Conservation (phyloP, 2,329 filamentous ascomycete genomes). For the Lecanoromycetidae sp. region DNA sequence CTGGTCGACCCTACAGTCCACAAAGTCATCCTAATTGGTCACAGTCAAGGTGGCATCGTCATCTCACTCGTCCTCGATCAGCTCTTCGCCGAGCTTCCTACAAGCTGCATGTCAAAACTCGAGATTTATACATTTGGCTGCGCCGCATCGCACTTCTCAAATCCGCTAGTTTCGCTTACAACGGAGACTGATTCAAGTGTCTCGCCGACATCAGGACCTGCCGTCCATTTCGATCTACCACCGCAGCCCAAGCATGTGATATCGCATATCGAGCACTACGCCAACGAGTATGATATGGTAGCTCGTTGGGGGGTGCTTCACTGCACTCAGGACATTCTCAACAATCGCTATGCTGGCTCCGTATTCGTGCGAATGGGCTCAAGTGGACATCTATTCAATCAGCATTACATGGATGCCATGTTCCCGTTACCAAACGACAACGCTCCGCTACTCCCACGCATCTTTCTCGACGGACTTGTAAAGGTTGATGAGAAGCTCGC, state of each 20-base stretch:
- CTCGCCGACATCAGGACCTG: not conserved
- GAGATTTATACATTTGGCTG: slow-evolving; percentile 65
- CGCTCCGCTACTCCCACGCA: not conserved
- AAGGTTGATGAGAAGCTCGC: slow-evolving; percentile 9
- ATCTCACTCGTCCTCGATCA: slow-evolving; percentile 63
- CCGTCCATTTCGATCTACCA: slow-evolving; percentile 6
- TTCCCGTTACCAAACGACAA: slow-evolving; percentile 23
- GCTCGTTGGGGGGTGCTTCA: slow-evolving; percentile 62
- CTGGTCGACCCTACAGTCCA: slow-evolving; percentile 50
- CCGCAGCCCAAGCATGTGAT: slow-evolving; percentile 34
- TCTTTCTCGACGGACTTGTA: slow-evolving; percentile 10
- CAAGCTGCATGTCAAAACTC: slow-evolving; percentile 52
- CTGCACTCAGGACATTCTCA: slow-evolving; percentile 43
- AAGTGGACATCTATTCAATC: slow-evolving; percentile 33
- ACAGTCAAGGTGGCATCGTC: slow-evolving; percentile 68
- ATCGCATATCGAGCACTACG: slow-evolving; percentile 67
- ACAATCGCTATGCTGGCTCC: slow-evolving; percentile 38
- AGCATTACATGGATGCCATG: slow-evolving; percentile 35
- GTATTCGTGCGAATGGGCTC: slow-evolving; percentile 34
- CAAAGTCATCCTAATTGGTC: slow-evolving; percentile 62
- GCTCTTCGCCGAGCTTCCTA: slow-evolving; percentile 59
- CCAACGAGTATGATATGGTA: slow-evolving; percentile 62
- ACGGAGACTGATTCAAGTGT: slow-evolving; percentile 20
- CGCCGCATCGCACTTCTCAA: slow-evolving; percentile 72
- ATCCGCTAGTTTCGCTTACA: slow-evolving; percentile 45